Evolutionary conservation across 2,329 filamentous ascomycete genomes (phyloP).

Genomic region (Penicillium brasilianum): DNA sequence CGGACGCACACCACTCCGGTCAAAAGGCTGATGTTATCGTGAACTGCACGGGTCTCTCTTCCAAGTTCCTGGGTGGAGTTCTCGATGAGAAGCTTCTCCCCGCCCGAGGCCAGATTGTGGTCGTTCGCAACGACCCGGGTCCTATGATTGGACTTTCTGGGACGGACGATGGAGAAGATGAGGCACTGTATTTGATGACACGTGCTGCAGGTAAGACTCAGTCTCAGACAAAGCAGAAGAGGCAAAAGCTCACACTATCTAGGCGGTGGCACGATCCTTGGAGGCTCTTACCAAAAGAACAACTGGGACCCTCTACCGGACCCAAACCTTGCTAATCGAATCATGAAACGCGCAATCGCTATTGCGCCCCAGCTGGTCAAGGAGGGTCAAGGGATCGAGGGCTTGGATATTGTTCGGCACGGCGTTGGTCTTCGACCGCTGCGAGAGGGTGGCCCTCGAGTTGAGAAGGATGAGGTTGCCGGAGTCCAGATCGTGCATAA

Average conservation of each 20-base stretch:
- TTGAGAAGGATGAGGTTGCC: conserved; percentile 72
- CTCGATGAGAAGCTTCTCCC: conserved; percentile 75
- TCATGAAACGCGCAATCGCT: conserved; percentile 71
- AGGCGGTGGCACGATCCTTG: conserved; percentile 82
- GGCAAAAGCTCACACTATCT: neutral
- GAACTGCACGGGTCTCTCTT: conserved; percentile 83
- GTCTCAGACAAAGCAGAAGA: no score
- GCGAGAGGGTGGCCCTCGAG: conserved; percentile 71
- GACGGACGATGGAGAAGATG: conserved; percentile 73
- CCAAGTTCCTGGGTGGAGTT: conserved; percentile 79
- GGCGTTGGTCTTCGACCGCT: conserved; percentile 81
- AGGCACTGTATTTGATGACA: conserved; percentile 81
- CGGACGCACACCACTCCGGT: conserved; percentile 62
- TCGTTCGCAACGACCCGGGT: conserved; percentile 78
- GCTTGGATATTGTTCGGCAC: conserved; percentile 76
- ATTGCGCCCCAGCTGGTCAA: conserved; percentile 53
- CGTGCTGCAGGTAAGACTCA: conserved; percentile 59
- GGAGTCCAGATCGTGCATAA: conserved; percentile 59
- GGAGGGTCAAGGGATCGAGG: conserved; percentile 67
- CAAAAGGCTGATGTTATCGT: conserved; percentile 70
- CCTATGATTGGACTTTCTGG: conserved; percentile 73
- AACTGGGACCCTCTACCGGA: conserved; percentile 82
- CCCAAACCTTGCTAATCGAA: conserved; percentile 76
- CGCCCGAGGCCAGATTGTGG: conserved; percentile 78
- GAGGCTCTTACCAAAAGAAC: conserved; percentile 80